Evolutionary conservation across 805 yeast genomes (phyloP).

Genomic region (Starmerella apis): DNA sequence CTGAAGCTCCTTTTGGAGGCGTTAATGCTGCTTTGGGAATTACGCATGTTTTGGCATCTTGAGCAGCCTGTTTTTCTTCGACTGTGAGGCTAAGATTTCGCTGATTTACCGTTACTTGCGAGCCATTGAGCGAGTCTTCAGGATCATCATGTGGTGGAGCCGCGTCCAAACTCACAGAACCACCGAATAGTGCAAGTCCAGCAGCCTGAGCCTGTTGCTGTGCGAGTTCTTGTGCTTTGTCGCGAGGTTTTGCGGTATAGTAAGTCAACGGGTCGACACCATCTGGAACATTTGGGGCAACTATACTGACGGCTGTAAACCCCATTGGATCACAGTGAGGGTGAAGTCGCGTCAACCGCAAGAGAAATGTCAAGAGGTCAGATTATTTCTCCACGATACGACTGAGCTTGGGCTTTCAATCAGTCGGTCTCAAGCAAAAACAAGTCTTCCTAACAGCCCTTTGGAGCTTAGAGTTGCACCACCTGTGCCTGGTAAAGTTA

Average conservation of each 20-base stretch:
- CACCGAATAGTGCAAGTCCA: conserved; percentile 11
- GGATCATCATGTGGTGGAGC: background rate
- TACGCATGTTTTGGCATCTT: conserved; percentile 8
- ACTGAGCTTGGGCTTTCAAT: too few relatives aligned
- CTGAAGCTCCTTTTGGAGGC: background rate
- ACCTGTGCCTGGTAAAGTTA: too few relatives aligned
- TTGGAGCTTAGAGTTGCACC: too few relatives aligned
- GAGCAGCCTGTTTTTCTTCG: conserved; percentile 11
- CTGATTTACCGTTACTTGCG: background rate
- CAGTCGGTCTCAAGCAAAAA: too few relatives aligned
- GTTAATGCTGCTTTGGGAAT: background rate
- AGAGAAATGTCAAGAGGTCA: too few relatives aligned
- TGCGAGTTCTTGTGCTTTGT: conserved; percentile 19
- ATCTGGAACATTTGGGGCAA: conserved; percentile 20
- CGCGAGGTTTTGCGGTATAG: conserved; percentile 7
- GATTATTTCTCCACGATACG: too few relatives aligned
- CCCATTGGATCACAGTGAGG: conserved; percentile 10
- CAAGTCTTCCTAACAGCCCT: too few relatives aligned
- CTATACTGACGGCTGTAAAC: conserved; percentile 16
- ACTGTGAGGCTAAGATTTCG: conserved; percentile 1
- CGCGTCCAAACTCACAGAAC: background rate
- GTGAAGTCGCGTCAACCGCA: background rate
- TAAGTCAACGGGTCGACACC: conserved; percentile 14
- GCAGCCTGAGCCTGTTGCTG: conserved; percentile 19
- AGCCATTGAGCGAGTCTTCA: background rate